Evolutionary conservation across 2,329 filamentous ascomycete species (phyloP).

Genomic region (Colletotrichum phormii): DNA sequence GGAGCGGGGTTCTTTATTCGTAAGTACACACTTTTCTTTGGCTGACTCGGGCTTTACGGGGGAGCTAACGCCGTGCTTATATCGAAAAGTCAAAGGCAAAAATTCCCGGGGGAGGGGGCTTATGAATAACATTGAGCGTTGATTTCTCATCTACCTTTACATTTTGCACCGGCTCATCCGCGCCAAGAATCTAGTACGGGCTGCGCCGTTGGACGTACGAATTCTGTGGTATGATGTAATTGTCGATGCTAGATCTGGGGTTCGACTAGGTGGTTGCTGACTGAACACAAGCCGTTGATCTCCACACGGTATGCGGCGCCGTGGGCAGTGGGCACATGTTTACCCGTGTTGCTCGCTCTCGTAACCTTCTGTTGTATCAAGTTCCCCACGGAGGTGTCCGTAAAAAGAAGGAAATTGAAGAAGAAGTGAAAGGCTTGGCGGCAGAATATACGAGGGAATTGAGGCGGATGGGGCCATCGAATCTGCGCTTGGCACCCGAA

Average conservation of each 20-base stretch:
- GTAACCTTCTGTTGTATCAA: background rate
- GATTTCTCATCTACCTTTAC: background rate
- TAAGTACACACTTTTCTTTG: background rate
- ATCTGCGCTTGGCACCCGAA: background rate
- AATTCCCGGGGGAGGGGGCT: background rate
- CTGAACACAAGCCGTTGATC: constrained; percentile 1
- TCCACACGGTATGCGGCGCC: background rate
- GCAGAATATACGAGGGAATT: background rate
- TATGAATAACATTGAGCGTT: background rate
- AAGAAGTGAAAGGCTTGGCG: background rate
- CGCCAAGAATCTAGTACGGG: background rate
- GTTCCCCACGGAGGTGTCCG: too few relatives aligned
- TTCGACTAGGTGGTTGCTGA: constrained; percentile 1
- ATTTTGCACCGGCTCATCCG: constrained; percentile 22
- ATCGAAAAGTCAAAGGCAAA: background rate
- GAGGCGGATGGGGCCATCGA: background rate
- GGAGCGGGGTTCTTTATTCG: constrained; percentile 25
- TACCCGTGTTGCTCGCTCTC: background rate
- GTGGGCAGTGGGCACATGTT: background rate
- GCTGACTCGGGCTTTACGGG: constrained; percentile 23
- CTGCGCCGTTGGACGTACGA: background rate
- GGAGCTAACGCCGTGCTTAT: constrained; percentile 16
- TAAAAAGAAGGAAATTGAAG: too few relatives aligned
- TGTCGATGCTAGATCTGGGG: background rate
- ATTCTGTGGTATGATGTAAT: constrained; percentile 1